Base-by-base conservation (phyloP, 163 green algal species). In the Scenedesmus sp. region DNA sequence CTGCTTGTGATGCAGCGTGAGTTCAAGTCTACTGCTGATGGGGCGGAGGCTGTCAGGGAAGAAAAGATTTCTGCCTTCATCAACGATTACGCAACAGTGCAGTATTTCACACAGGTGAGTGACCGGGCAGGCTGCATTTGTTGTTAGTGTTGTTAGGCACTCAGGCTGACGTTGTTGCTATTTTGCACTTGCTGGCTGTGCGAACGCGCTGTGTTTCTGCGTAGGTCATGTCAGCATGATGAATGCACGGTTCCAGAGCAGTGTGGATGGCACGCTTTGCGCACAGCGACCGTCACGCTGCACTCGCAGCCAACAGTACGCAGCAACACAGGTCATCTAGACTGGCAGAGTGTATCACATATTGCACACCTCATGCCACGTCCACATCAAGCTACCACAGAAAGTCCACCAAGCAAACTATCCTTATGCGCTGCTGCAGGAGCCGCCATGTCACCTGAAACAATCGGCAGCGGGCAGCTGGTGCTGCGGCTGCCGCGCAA, bases 71-170 rank as follows among this genome's bases (percentile, higher is more conserved):
- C 79, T 9, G 88, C 88, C 2, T 92, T 84, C 88, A 92, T 92
- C 2, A 67, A 67, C 54, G 88, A 92, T 52, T 92, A 92, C 26
- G 46, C 88, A 26, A 79, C 57, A 16, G 74, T 87, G 57, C 88
- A 91, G 34, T 91, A 59, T 76, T 82, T 66, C 88, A 91, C 88
- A 23, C 88, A 91, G 77, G 88, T 87, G 59, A 57, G 84, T 87
- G 62, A 13, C 81, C 12, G 16, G 16, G 15, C 81, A 26, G 13
- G 81, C 81, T 13, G 81, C 52, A 59, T 1, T 12, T 34, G 46
- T 46, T 0, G 34, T n/a, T n/a, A n/a, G 34, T 46, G 0, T 46
- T 46, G 34, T 46, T 46, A 46, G 0, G 34, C 34, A 46, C 34
- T 46, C 34, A 46, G 34, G 34, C 34, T 46, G 34, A 0, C 0